Base-by-base conservation (phyloP, 345 rosid genomes). In the Gossypium ekmanianum region DNA sequence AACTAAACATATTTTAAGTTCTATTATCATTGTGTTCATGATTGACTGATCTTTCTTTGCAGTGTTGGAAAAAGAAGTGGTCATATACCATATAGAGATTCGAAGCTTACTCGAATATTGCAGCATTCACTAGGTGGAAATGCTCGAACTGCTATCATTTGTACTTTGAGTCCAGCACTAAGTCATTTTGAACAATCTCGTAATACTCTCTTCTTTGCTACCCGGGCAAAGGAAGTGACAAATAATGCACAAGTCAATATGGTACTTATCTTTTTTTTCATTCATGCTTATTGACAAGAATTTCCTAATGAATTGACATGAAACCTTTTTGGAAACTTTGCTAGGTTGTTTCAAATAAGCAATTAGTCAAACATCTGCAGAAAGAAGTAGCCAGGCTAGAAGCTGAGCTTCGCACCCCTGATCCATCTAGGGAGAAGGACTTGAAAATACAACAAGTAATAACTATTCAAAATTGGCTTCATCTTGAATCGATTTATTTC, bases 111-210 rank as follows among this genome's bases (percentile, higher is more conserved):
- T 67, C 91, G 99, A 68, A 96, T 96, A 78, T 74, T 96, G 81
- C 98, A 96, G 85, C 98, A 96, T 78, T 96, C 98, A 56, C 98
- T 96, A 14, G 99, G 99, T 73, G 99, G 99, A 71, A 96, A 96
- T 87, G 99, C 98, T 47, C 90, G 99, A 26, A 96, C 99, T 51
- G 99, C 99, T 74, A 96, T 96, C 74, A 93, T 96, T 45, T 96
- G 98, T 78, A 96, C 98, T 75, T 65, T 96, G 77, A 93, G 99
- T 87, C 99, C 99, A 71, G 97, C 99, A 41, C 61, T 81, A 58
- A 81, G 88, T 82, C 98, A 96, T 81, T 87, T 86, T 74, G 99
- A 96, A 76, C 99, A 96, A 81, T 96, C 99, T 75, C 94, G 98
- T 79, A 96, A 93, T 75, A 93, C 98, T 74, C 97, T 96, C 14